Evolutionary conservation across 768 basidiomycete species (phyloP), one percentile per base, ranked within the genome.

Genomic region (Russula sp.): DNA sequence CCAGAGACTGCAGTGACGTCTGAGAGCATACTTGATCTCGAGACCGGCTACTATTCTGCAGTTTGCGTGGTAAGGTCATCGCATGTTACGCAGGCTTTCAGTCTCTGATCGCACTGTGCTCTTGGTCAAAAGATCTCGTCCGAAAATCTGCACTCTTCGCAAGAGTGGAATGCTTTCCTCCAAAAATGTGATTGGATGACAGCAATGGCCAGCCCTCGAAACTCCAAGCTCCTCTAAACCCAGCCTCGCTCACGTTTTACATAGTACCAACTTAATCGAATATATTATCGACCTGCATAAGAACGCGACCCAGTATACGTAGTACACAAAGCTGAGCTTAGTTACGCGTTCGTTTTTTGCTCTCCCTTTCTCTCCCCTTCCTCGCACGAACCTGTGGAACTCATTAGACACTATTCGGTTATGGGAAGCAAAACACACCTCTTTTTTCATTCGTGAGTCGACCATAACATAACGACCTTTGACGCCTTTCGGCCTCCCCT

Each of bases 401-500:
- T 37, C 67, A 57, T 67, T 44, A 67, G n/a, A 40, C 50, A 10
- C 48, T 59, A 40, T 13, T 52, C 56, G 47, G 42, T 55, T 4
- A 48, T 32, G 62, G 54, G 49, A 45, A 47, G 51, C 66, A 27
- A 34, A 50, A 73, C 81, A 40, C 48, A 89, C 91, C 83, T 94
- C 91, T 82, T 95, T 97, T 75, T 82, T 91, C 89, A 94, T 94
- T 68, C 95, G 80, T 4, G 92, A 77, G 75, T 97, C 95, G 1
- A 96, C 93, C 92, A 97, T 97, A 44, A 86, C 78, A 75, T 97
- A 98, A 53, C 90, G 83, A 37, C 96, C 97, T 76, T 97, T 98
- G 63, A 98, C 87, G 65, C 97, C 97, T 73, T 89, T 96, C 32
- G 97, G 96, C 56, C 97, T 77, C 16, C 96, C 97, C 76, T 94